Base-by-base conservation (phyloP, 108 stramenopile species). In the Nitzschia sp. region DNA sequence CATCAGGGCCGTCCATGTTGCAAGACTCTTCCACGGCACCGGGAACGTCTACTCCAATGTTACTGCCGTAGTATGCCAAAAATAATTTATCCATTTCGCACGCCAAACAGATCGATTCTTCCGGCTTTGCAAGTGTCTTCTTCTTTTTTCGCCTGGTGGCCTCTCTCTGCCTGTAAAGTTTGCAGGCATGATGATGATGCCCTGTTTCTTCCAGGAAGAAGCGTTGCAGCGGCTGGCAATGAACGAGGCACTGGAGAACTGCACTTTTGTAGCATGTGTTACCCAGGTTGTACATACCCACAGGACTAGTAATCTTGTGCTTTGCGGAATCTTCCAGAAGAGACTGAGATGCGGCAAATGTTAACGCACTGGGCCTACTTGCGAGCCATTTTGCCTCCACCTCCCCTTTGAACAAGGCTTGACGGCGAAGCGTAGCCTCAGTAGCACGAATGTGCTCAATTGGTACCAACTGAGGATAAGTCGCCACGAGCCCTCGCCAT, bases 181-280 rank as follows among this genome's bases (percentile, higher is more conserved):
- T 45, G 33, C 68, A 77, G n/a, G 76, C 53, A 33, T 70, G 47
- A 49, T 65, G 46, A 9, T 65, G 69, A 8, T 69, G 62, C n/a
- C 70, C 70, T 26, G 25, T 46, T 23, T 78, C 66, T 25, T 63
- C 31, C 49, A 95, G 81, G 59, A 95, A 92, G 51, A 79, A 81
- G 15, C 76, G 71, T 70, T 90, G 88, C 30, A 95, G 53, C 18
- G 84, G 84, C 21, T 33, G 38, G 64, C 88, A 91, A 61, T 90
- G 72, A 9, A 95, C 55, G 31, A 92, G 75, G 68, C 90, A 91
- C 60, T 97, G 94, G 35, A 97, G 59, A 18, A 95, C 80, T 9
- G 88, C 77, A 74, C 70, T 93, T 76, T 91, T 88, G 70, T 80
- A 95, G 79, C 96, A 95, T 25, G 92, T 95, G 70, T 94, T 91